Base-by-base conservation (phyloP, 1,284 basidiomycete species). In the Leccinum cinnamomeum region DNA sequence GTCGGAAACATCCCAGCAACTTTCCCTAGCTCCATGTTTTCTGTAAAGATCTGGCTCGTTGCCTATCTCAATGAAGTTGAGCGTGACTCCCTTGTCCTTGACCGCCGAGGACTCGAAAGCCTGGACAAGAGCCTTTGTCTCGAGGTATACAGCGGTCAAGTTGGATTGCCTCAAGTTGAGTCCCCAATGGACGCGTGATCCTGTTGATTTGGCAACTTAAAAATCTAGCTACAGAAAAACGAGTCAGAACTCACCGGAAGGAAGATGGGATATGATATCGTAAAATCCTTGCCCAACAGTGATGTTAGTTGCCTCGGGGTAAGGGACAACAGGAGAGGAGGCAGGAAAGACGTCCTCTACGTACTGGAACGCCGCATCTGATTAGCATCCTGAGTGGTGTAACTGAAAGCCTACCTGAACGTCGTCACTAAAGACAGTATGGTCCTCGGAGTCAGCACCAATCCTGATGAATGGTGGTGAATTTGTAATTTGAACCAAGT, bases 171-270 rank as follows among this genome's bases (percentile, higher is more conserved):
- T 83, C 23, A 90, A 73, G 71, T 90, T 89, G 59, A 90, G 78
- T n/a, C 88, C 89, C 85, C 85, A 90, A n/a, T 79, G 84, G 65
- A 88, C 85, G 67, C 79, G 81, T 2, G 85, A 86, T 30, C 79
- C 83, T 83, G 50, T 53, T 20, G 16, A 37, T 48, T 44, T 18
- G 39, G 25, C 20, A 18, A 54, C 58, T 46, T 56, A 33, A n/a
- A 20, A 25, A n/a, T 23, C 20, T 12, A 18, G 18, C n/a, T 5
- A 50, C 25, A 14, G 6, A 12, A 20, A 33, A 60, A n/a, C 46
- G 14, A 46, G n/a, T 8, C 14, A 41, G 20, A 23, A 67, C 68
- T 58, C 67, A 81, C 84, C 77, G 12, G 72, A 65, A 33, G 85
- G 87, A 53, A 90, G 79, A 67, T 84, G 84, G 33, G 78, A 78